phyloP scores from a whole-genome alignment of 148 eudicot genomes.

The Cornus florida region DNA sequence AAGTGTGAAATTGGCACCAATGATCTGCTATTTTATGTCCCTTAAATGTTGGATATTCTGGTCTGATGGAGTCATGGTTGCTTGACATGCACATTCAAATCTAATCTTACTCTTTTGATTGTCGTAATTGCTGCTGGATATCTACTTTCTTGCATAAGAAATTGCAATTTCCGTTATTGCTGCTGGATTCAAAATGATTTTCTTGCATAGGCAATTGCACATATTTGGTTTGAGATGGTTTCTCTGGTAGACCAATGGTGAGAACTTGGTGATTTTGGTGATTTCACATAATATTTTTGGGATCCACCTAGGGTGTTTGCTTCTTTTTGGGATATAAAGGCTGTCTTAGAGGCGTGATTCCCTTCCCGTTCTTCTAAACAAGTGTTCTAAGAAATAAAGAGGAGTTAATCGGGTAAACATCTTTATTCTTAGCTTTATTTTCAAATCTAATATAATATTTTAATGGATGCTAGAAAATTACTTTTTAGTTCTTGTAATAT shows the following conservation, averaged over 20 bases:
- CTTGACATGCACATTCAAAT: constrained; percentile 40
- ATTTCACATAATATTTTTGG: constrained; percentile 18
- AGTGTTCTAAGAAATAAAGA: constrained; percentile 28
- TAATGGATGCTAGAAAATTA: constrained; percentile 13
- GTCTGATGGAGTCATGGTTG: constrained; percentile 58
- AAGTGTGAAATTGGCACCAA: constrained; percentile 52
- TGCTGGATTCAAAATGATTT: constrained; percentile 39
- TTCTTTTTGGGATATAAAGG: constrained; percentile 4
- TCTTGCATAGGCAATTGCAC: constrained; percentile 39
- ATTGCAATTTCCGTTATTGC: constrained; percentile 21
- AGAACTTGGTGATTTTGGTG: constrained; percentile 12
- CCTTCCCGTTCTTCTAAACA: constrained; percentile 28
- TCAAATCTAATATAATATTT: not conserved
- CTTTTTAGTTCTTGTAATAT: constrained; percentile 10
- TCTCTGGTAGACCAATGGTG: constrained; percentile 12
- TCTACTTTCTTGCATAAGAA: constrained; percentile 42
- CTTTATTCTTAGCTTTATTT: constrained; percentile 9
- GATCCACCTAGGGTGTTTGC: constrained; percentile 10
- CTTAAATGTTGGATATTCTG: constrained; percentile 48
- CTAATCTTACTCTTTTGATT: constrained; percentile 53
- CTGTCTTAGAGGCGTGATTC: constrained; percentile 15
- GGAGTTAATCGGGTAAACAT: constrained; percentile 42
- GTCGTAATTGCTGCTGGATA: constrained; percentile 46
- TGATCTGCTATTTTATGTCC: constrained; percentile 41
- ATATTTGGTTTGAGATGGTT: constrained; percentile 12